phyloP scores from a whole-genome alignment of 495 filamentous ascomycete species.

The Aspergillus olivimuriae region DNA sequence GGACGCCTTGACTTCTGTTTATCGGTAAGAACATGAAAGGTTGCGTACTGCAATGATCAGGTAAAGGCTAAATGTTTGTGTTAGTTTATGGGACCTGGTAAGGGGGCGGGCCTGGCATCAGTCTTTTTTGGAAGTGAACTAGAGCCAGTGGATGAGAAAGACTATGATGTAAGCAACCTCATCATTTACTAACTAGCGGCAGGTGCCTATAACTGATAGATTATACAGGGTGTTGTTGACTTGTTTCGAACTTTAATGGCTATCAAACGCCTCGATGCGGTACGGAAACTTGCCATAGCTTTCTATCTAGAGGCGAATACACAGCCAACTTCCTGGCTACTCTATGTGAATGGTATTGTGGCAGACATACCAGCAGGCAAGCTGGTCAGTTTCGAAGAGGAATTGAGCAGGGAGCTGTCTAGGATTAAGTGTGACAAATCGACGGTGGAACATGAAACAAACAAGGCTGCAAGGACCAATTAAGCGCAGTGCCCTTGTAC shows the following conservation, averaged over 20 bases:
- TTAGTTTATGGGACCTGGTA: background rate
- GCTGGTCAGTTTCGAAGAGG: background rate
- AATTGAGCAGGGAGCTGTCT: background rate
- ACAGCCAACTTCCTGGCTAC: background rate
- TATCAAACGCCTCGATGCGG: background rate
- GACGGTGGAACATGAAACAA: background rate
- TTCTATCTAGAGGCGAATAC: background rate
- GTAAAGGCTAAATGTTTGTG: background rate
- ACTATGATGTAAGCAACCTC: background rate
- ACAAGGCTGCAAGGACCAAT: background rate
- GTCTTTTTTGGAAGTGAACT: background rate
- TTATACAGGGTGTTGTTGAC: background rate
- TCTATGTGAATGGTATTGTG: constrained; percentile 1
- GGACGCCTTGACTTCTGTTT: background rate
- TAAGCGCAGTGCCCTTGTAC: too few species aligned
- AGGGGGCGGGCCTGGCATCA: background rate
- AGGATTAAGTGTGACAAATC: background rate
- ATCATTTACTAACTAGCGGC: background rate
- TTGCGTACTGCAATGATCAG: background rate
- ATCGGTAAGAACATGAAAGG: background rate
- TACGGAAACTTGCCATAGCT: background rate
- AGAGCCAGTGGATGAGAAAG: background rate
- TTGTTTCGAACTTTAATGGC: background rate
- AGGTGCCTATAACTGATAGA: background rate
- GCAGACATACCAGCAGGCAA: constrained; percentile 1